Evolutionary conservation across 2,329 filamentous ascomycete genomes (phyloP).

Genomic region (Fusarium equiseti): DNA sequence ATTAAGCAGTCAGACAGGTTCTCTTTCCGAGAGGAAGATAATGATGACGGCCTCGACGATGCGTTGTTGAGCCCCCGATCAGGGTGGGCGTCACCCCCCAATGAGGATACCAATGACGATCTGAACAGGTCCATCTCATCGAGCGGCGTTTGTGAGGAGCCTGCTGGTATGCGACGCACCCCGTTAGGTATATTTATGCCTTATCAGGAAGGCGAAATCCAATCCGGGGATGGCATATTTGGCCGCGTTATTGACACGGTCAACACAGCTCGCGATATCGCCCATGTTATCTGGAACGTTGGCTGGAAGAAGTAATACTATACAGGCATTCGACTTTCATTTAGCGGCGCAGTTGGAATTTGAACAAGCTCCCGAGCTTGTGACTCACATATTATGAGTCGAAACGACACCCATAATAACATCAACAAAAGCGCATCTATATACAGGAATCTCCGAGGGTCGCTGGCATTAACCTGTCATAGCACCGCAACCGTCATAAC

Average conservation of each 20-base stretch:
- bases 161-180: constrained; percentile 78
- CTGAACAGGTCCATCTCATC: constrained; percentile 63
- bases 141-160: constrained; percentile 62
- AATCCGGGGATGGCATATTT: neutral
- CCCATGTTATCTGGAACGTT: neutral
- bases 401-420: constrained; percentile 33
- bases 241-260: neutral
- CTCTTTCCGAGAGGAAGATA: constrained; percentile 70
- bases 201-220: neutral
- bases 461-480: constrained; percentile 20
- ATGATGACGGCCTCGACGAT: constrained; percentile 65
- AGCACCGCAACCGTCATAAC: constrained; percentile 12
- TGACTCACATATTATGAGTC: constrained; percentile 32
- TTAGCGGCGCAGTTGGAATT: constrained; percentile 31
- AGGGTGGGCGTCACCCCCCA: constrained; percentile 51
- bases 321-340: constrained; percentile 18
- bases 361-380: constrained; percentile 34
- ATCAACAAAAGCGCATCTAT: constrained; percentile 33
- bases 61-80: constrained; percentile 46
- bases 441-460: constrained; percentile 27
- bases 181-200: neutral
- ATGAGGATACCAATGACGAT: constrained; percentile 44
- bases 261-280: neutral
- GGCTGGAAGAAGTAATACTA: constrained; percentile 57
- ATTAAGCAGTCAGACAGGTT: constrained; percentile 74